Evolutionary conservation across 257 asterid genomes (phyloP).

Genomic region (Plantago elongata): DNA sequence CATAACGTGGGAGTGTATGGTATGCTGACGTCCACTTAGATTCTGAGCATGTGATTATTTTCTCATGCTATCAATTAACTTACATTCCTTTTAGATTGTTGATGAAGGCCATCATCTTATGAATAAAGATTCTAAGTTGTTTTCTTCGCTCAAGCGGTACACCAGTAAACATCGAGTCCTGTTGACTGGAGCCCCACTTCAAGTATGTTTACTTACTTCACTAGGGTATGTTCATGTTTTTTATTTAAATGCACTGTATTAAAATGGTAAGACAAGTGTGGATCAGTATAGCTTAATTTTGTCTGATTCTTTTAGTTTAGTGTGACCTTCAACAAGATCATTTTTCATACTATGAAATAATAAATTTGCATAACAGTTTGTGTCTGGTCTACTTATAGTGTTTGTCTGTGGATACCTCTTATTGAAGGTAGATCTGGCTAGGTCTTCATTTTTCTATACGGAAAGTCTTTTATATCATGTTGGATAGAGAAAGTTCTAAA

Average conservation of each 20-base stretch:
- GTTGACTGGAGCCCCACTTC: constrained; percentile 98
- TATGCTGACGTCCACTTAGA: constrained; percentile 26
- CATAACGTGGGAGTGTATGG: constrained; percentile 98
- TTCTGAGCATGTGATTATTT: constrained; percentile 16
- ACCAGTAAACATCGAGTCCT: constrained; percentile 84
- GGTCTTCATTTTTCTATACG: too few species aligned
- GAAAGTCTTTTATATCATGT: too few species aligned
- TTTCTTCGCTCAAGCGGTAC: constrained; percentile 70
- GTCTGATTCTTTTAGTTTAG: too few species aligned
- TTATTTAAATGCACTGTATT: too few species aligned
- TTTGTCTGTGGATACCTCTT: too few species aligned
- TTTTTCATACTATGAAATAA: too few species aligned
- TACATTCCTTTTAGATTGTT: constrained; percentile 63
- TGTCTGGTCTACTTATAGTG: too few species aligned
- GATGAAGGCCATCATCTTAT: constrained; percentile 98
- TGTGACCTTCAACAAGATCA: too few species aligned
- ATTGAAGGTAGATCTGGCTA: too few species aligned
- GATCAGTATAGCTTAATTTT: too few species aligned
- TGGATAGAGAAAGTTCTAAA: background rate
- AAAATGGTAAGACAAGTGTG: too few species aligned
- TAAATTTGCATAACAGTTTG: too few species aligned
- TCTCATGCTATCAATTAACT: constrained; percentile 20
- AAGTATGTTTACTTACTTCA: constrained; percentile 42
- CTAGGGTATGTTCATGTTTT: background rate
- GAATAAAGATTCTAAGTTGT: constrained; percentile 93